Base-by-base conservation (phyloP, 495 filamentous ascomycete genomes). In the Daldinia vernicosa region DNA sequence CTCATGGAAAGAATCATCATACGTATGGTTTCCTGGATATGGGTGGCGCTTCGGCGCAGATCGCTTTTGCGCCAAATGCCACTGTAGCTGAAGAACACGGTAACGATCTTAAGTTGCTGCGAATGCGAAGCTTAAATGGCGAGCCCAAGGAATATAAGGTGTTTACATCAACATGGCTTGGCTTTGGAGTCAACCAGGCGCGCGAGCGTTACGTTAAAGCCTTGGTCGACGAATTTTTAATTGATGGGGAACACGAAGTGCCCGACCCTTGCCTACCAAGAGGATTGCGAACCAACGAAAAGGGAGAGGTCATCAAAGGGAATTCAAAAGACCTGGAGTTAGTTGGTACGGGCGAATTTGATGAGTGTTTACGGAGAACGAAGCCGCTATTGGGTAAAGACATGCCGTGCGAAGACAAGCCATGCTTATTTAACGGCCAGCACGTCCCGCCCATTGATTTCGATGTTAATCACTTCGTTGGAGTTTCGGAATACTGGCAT, bases 21-120 rank as follows among this genome's bases (percentile, higher is more conserved):
- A 99, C 95, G 0, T 99, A 98, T 78, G 95, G 95, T 0, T 99
- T 99, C 77, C 80, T 99, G 58, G 95, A 99, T 77, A 98, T 99
- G 95, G 95, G 95, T 27, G 95, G 95, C 17, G 95, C 95, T 17
- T 98, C 94, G 0, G 94, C 95, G 19, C 95, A 98, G 77, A 98
- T 99, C 72, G 95, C 95, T 6, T 99, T 99, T 78, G 93, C 94
- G 9, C 95, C 95, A 0, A 99, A 99, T 78, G 80, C 86, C 12
- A 99, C 95, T 0, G 95, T 98, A 75, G 90, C 93, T 6, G 85
- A 90, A 70, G 96, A 94, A 69, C 95, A 99, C 77, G 91, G 92
- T 1, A 89, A 97, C 63, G 94, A 98, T 76, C 83, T 99, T 50
- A 97, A 91, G 62, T 74, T 98, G 35, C 76, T 99, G 39, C 88